A percentile compares a stretch with the other conserved stretches of the same genome.
Conservation (phyloP, 768 basidiomycete species). For the Cystofilobasidium bisporidii region DNA sequence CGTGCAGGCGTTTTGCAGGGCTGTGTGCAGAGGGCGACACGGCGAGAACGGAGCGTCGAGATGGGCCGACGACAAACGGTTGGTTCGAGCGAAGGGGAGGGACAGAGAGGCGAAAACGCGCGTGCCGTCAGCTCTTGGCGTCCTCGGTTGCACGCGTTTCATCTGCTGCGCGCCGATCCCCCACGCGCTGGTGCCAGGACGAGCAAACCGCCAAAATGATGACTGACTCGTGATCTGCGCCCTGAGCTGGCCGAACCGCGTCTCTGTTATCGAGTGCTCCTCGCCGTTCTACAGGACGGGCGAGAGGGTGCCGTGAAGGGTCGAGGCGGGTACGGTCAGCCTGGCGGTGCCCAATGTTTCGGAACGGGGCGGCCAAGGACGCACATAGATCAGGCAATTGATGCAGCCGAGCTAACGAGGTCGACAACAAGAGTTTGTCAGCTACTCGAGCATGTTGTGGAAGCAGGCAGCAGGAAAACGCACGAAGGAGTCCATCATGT, state of each 20-base stretch:
- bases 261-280: background rate
- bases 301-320: too few relatives aligned
- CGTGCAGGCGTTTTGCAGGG: conserved; percentile 3
- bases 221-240: background rate
- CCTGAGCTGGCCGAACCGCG: background rate
- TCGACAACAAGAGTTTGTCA: background rate
- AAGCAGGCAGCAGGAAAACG: background rate
- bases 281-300: background rate
- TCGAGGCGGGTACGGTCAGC: too few relatives aligned
- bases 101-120: background rate
- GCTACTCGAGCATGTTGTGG: background rate
- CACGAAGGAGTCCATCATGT: conserved; percentile 4
- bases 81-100: background rate
- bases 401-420: background rate
- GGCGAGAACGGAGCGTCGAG: too few relatives aligned
- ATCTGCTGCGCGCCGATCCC: too few relatives aligned
- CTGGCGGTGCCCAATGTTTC: too few relatives aligned
- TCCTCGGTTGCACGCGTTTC: background rate
- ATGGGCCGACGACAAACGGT: too few relatives aligned
- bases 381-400: background rate
- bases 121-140: background rate
- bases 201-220: too few relatives aligned
- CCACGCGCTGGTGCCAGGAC: too few relatives aligned
- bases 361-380: background rate
- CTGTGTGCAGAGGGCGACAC: background rate